Conservation (phyloP, 106 monocot species). For the Acorus calamus region DNA sequence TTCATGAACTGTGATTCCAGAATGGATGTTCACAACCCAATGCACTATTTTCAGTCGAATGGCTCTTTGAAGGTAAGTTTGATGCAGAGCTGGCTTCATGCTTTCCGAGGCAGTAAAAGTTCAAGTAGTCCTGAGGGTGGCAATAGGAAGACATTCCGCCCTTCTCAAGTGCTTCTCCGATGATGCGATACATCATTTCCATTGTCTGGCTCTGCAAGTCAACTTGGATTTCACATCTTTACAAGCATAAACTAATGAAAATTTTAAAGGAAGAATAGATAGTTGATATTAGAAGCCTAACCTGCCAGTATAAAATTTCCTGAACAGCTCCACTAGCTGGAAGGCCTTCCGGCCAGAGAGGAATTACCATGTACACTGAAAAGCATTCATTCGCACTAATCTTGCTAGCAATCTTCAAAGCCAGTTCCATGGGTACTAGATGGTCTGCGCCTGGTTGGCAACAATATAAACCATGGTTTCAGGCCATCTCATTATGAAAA, state of each 20-base stretch:
- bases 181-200: constrained; percentile 67
- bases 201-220: constrained; percentile 69
- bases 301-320: constrained; percentile 89
- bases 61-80: constrained; percentile 2
- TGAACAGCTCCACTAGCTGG: constrained; percentile 56
- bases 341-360: constrained; percentile 88
- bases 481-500: not conserved
- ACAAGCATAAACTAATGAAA: no score
- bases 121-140: constrained; percentile 76
- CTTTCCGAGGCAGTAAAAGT: constrained; percentile 87
- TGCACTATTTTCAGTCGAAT: constrained; percentile 26
- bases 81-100: constrained; percentile 30
- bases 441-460: constrained; percentile 67
- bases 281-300: constrained; percentile 3
- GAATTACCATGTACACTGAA: constrained; percentile 70
- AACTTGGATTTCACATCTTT: no score
- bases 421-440: constrained; percentile 80
- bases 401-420: constrained; percentile 89
- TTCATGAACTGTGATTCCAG: no score
- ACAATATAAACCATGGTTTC: not conserved
- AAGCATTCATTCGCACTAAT: constrained; percentile 64
- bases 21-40: constrained; percentile 21
- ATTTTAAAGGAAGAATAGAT: no score
- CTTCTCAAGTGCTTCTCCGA: constrained; percentile 51
- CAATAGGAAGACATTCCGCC: constrained; percentile 36